Evolutionary conservation across 192 early-diverging fungal species (phyloP), one percentile per base, ranked within the genome.

Genomic region (Coemansia sp.): DNA sequence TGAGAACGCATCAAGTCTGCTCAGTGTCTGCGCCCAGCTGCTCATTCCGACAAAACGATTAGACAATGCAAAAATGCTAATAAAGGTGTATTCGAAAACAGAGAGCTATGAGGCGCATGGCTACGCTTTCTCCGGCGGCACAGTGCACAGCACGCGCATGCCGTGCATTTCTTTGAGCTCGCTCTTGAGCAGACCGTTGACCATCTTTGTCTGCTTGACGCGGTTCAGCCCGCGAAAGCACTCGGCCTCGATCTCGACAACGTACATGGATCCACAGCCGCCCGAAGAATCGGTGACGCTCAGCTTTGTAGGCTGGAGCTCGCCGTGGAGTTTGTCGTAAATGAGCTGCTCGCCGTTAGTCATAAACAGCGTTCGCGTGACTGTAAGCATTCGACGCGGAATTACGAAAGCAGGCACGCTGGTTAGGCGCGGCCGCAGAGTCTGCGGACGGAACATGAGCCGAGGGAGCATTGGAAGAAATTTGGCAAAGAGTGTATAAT

Each of bases 211-310:
- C 72, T 97, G 97, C 68, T 93, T 92, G 39, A 98, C 88, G 65
- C 93, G 83, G 12, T 63, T 75, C 57, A 89, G 62, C 6, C 88
- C 89, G 64, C 89, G 85, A 83, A 98, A 98, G 59, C 81, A 62
- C 9, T 84, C 74, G 26, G 90, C 89, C 29, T 88, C 86, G 68
- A 98, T 90, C 62, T 93, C 88, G 49, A 98, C 89, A n/a, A 88
- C 88, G 62, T 95, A 97, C 94, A 96, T 96, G 39, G 92, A 92
- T 11, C 97, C 97, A 73, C 97, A 98, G n/a, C 97, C 97, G 35
- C 93, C 92, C 49, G 93, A 94, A 23, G 94, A 85, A 72, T 97
- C 94, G 39, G 83, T 76, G 8, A 96, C 94, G 3, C 81, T 51
- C 10, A 96, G 85, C 59, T 77, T 85, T 49, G 82, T 83, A 50